Base-by-base conservation (phyloP, 305 asterid genomes). In the Fraxinus baroniana region DNA sequence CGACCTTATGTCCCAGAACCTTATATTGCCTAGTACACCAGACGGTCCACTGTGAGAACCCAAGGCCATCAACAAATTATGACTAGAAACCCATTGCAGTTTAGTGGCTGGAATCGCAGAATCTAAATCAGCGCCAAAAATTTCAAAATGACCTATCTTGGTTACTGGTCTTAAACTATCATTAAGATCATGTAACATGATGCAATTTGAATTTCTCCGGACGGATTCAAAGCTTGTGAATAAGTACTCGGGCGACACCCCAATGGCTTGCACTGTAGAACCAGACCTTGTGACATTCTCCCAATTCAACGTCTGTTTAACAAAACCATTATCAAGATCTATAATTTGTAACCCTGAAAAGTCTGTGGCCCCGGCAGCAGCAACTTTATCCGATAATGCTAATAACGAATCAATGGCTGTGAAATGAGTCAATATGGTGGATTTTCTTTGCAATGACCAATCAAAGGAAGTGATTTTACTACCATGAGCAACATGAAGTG, bases 21-120 rank as follows among this genome's bases (percentile, higher is more conserved):
- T 91, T 80, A 96, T 92, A 71, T 90, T 91, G 35, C 99, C 98
- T 0, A 78, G 73, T 1, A 96, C 98, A 66, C 98, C 97, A 4
- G 94, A 89, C 5, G 95, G 94, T 6, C 98, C 98, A 60, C 98
- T 88, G 84, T 96, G 99, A 20, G 98, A 93, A 20, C 99, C 99
- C 0, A 97, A 88, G 52, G 98, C 98, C 98, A 96, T 93, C 84
- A 96, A 87, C 89, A 94, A 82, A 80, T 92, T 94, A 74, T 90
- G 95, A 76, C 87, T 82, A 0, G 94, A 52, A 33, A 93, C 78
- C 98, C 99, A 96, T 55, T 86, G 90, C 52, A 96, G 41, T 84
- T 96, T 96, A 4, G 99, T 96, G 0, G 98, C 91, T 7, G 99
- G 99, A 77, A 96, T 94, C 0, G 95, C 99, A 0, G 99, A 96